Evolutionary conservation across 768 basidiomycete genomes (phyloP).

Genomic region (Hemileccinum rubropunctum): DNA sequence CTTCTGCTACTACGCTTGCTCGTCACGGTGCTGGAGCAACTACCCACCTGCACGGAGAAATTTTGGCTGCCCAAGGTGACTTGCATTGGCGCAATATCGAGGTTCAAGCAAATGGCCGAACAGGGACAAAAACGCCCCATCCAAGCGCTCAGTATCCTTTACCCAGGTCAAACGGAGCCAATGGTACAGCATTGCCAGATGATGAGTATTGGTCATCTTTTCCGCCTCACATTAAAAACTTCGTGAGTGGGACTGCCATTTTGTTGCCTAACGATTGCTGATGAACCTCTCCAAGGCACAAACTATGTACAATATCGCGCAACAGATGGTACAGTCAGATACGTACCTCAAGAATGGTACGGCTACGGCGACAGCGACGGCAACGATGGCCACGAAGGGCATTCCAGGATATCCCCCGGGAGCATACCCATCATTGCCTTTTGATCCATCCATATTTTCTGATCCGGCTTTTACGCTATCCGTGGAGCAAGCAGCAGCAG

Average conservation of each 20-base stretch:
- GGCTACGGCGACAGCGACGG: conserved; percentile 26
- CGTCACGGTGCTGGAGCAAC: conserved; percentile 31
- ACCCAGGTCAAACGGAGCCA: conserved; percentile 22
- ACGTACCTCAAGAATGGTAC: conserved; percentile 37
- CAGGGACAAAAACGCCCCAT: conserved; percentile 25
- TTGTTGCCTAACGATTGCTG: conserved; percentile 22
- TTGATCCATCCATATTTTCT: conserved; percentile 52
- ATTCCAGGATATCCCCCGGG: conserved; percentile 41
- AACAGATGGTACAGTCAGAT: conserved; percentile 56
- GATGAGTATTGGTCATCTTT: conserved; percentile 71
- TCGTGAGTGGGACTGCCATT: conserved; percentile 47
- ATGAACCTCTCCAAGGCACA: conserved; percentile 44
- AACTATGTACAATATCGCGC: conserved; percentile 67
- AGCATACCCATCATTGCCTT: conserved; percentile 41
- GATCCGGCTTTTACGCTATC: conserved; percentile 52
- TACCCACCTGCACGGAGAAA: conserved; percentile 51
- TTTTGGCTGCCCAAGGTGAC: conserved; percentile 60
- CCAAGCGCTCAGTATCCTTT: conserved; percentile 16
- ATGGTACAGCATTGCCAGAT: conserved; percentile 35
- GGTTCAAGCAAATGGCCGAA: conserved; percentile 24
- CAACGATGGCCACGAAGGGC: conserved; percentile 34
- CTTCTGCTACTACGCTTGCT: conserved; percentile 33
- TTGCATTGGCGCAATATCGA: conserved; percentile 47
- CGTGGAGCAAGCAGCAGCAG: conserved; percentile 47
- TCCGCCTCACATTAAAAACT: conserved; percentile 65